Conservation (phyloP, 305 asterid species). For the Coffea humblotiana region DNA sequence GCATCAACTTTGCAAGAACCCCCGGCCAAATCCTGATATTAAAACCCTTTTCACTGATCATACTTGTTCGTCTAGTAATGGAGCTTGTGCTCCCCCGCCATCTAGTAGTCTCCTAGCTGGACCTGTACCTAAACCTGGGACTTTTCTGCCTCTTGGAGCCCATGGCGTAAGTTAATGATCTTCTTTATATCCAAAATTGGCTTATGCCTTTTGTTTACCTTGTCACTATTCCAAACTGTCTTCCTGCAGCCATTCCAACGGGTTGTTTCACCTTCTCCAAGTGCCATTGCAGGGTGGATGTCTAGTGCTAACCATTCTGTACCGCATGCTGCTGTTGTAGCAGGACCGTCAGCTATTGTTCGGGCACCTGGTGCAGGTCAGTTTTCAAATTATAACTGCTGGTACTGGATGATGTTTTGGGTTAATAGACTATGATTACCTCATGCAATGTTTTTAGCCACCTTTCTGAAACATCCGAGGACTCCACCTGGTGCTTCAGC, state of each 20-base stretch:
- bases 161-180: constrained; percentile 40
- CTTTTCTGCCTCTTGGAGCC: constrained; percentile 48
- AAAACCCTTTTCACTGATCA: constrained; percentile 91
- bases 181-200: constrained; percentile 1
- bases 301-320: constrained; percentile 77
- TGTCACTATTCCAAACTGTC: constrained; percentile 23
- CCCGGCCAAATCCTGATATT: constrained; percentile 91
- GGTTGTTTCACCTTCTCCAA: constrained; percentile 84
- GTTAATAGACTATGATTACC: neutral
- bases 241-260: constrained; percentile 85
- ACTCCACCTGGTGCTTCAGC: constrained; percentile 81
- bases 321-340: constrained; percentile 76
- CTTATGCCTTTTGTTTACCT: neutral
- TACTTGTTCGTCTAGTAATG: constrained; percentile 50
- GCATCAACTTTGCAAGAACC: constrained; percentile 98
- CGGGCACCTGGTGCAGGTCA: constrained; percentile 80
- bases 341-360: constrained; percentile 78
- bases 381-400: constrained; percentile 30
- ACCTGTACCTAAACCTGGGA: constrained; percentile 50
- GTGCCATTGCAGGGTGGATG: constrained; percentile 98
- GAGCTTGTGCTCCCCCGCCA: constrained; percentile 47
- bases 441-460: constrained; percentile 9
- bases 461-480: constrained; percentile 32
- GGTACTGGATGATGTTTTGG: constrained; percentile 19
- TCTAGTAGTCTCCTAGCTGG: constrained; percentile 38